Percentiles rank a stretch among this genome's conserved stretches.
phyloP scores from a whole-genome alignment of 768 basidiomycete species.

The Mycena crocata region DNA sequence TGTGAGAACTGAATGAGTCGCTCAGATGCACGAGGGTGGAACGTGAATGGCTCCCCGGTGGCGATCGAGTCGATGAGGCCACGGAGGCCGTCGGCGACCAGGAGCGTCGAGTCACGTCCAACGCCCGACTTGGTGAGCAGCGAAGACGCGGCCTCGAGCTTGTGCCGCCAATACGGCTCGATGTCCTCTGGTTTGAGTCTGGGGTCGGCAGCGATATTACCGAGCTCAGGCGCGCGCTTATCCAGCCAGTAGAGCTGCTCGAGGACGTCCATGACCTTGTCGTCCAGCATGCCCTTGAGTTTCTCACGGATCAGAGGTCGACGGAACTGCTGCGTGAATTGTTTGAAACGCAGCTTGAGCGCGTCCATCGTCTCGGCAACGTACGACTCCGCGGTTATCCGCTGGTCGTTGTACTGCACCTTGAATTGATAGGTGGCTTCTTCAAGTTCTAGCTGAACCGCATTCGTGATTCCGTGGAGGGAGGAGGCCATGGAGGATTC shows the following conservation, averaged over 20 bases:
- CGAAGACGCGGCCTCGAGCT: slow-evolving; percentile 93
- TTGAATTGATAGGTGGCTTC: slow-evolving; percentile 99
- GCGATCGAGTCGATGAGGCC: slow-evolving; percentile 92
- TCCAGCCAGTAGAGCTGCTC: slow-evolving; percentile 98
- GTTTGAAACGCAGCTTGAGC: slow-evolving; percentile 90
- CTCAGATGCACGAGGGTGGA: slow-evolving; percentile 90
- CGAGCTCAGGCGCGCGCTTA: slow-evolving; percentile 83
- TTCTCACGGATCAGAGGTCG: slow-evolving; percentile 90
- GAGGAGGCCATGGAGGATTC: slow-evolving; percentile 98
- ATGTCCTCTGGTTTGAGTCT: slow-evolving; percentile 79
- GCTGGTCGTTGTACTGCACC: slow-evolving; percentile 96
- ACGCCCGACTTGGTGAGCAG: slow-evolving; percentile 96
- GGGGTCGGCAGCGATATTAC: slow-evolving; percentile 74
- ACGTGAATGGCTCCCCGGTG: slow-evolving; percentile 88
- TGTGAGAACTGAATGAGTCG: slow-evolving; percentile 94
- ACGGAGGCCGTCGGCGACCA: slow-evolving; percentile 94
- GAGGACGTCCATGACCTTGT: slow-evolving; percentile 96
- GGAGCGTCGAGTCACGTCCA: slow-evolving; percentile 91
- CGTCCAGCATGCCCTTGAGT: slow-evolving; percentile 93
- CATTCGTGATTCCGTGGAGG: slow-evolving; percentile 95
- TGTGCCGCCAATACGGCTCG: slow-evolving; percentile 95
- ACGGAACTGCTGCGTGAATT: slow-evolving; percentile 85
- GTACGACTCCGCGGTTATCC: slow-evolving; percentile 95
- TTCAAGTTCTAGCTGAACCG: slow-evolving; percentile 96
- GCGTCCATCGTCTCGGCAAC: slow-evolving; percentile 97